A percentile compares a stretch with the other conserved stretches of the same genome.
Conservation (phyloP, 805 yeast genomes). For the Ogataea angusta region DNA sequence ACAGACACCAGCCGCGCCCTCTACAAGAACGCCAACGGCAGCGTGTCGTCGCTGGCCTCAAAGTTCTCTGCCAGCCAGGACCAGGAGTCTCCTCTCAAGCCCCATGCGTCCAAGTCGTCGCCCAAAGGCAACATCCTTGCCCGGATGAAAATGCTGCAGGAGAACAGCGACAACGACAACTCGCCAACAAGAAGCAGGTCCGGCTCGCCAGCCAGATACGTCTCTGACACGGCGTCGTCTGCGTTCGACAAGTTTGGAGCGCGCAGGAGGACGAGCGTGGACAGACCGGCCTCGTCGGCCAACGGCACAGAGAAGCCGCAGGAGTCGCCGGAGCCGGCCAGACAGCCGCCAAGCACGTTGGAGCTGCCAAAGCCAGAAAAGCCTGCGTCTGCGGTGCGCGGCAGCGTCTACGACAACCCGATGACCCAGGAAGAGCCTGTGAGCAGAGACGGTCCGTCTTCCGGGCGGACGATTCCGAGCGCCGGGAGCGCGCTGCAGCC, state of each 20-base stretch:
- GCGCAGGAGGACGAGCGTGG: conserved; percentile 22
- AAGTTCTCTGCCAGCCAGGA: conserved; percentile 27
- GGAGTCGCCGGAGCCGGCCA: not conserved
- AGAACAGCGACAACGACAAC: conserved; percentile 9
- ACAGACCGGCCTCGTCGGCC: conserved; percentile 6
- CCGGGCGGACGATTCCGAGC: conserved; percentile 21
- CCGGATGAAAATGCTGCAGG: conserved; percentile 28
- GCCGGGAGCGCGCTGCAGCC: conserved; percentile 22
- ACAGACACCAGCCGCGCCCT: not conserved
- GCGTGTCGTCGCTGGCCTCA: conserved; percentile 30
- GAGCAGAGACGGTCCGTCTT: conserved; percentile 3
- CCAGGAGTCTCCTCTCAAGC: conserved; percentile 12
- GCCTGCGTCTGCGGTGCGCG: not conserved
- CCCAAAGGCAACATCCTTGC: conserved; percentile 24
- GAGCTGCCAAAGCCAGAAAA: not conserved
- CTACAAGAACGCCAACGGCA: conserved; percentile 19
- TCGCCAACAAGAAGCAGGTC: conserved; percentile 17
- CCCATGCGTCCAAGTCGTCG: conserved; percentile 17
- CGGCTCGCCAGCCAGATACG: conserved; percentile 19
- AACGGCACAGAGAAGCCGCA: conserved; percentile 5
- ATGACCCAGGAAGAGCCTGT: conserved; percentile 8
- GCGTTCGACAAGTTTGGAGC: conserved; percentile 33
- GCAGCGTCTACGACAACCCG: conserved; percentile 11
- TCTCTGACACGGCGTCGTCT: conserved; percentile 13
- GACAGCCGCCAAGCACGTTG: not conserved